phyloP scores from a whole-genome alignment of 257 asterid genomes.

The Anisodus acutangulus region DNA sequence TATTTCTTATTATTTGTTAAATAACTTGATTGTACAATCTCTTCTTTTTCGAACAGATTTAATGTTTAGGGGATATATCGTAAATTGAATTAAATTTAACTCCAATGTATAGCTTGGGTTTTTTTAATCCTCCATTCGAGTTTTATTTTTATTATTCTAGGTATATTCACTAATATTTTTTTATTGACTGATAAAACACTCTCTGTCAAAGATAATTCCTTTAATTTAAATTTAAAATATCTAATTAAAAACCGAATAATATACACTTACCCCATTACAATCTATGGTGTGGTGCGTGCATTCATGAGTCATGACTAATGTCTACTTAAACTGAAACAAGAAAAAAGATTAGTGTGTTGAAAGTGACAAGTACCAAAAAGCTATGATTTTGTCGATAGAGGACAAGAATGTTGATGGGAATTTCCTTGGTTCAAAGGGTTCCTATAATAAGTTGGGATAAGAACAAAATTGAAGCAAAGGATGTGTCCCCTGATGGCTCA shows the following conservation, averaged over 20 bases:
- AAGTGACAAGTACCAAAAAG: constrained; percentile 42
- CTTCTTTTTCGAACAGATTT: too few relatives aligned
- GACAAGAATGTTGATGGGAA: constrained; percentile 38
- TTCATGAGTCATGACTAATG: neutral
- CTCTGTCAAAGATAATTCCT: too few relatives aligned
- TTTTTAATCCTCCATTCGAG: neutral
- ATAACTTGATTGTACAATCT: too few relatives aligned
- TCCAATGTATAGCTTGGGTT: too few relatives aligned
- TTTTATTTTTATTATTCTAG: neutral
- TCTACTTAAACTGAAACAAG: constrained; percentile 15
- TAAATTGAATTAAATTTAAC: too few relatives aligned
- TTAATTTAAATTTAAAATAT: too few relatives aligned
- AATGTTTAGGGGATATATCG: too few relatives aligned
- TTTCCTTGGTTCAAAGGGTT: constrained; percentile 16
- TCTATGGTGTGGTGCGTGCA: neutral
- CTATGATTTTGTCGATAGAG: constrained; percentile 32
- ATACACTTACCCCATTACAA: too few relatives aligned
- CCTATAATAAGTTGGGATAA: constrained; percentile 37
- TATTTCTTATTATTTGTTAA: too few relatives aligned
- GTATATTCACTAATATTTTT: too few relatives aligned
- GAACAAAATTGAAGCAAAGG: constrained; percentile 54
- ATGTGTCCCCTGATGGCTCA: constrained; percentile 56
- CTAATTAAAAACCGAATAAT: too few relatives aligned
- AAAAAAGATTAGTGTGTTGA: neutral
- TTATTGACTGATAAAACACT: too few relatives aligned